These are phyloP conservation scores for Zea luxurians DNA, from an alignment of 176 grass and related monocot species.

Conservation along the genomic window DNA sequence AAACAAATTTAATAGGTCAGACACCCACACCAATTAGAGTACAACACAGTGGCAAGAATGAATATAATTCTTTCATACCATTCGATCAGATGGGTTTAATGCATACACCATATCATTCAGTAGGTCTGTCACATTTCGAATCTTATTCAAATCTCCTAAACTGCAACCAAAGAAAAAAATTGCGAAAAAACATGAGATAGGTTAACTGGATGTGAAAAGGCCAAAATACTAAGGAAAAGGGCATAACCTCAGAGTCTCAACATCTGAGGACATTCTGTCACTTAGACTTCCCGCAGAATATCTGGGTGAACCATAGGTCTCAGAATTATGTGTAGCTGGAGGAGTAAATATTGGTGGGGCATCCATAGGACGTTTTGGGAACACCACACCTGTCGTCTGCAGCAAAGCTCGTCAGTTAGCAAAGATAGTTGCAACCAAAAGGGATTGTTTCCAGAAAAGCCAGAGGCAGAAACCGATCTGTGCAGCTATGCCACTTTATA, in stretches of 20 bases:
- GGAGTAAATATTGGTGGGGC: conserved; percentile 79
- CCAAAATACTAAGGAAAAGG: conserved; percentile 1
- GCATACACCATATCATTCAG: conserved; percentile 84
- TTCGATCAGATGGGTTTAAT: conserved; percentile 63
- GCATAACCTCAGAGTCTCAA: conserved; percentile 64
- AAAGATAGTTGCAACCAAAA: conserved; percentile 16
- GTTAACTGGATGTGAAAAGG: conserved; percentile 11
- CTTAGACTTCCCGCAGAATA: conserved; percentile 46
- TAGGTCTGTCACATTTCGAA: conserved; percentile 70
- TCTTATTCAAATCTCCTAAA: conserved; percentile 71
- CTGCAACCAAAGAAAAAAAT: conserved; percentile 34
- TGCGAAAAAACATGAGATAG: conserved; percentile 7
- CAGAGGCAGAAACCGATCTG: not conserved
- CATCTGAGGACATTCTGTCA: conserved; percentile 52
- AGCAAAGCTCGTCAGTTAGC: conserved; percentile 33
- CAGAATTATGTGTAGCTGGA: conserved; percentile 46
- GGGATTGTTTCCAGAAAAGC: not conserved
- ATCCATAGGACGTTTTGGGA: conserved; percentile 65
- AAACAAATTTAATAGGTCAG: conserved; percentile 32
- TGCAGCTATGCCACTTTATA: not conserved
- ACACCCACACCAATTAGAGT: not conserved
- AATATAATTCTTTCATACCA: conserved; percentile 44
- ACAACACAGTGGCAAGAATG: conserved; percentile 17
- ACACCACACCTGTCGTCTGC: conserved; percentile 75
- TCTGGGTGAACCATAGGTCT: conserved; percentile 53